Base-by-base conservation (phyloP, 345 rosid genomes). In the Populus pruinosa region DNA sequence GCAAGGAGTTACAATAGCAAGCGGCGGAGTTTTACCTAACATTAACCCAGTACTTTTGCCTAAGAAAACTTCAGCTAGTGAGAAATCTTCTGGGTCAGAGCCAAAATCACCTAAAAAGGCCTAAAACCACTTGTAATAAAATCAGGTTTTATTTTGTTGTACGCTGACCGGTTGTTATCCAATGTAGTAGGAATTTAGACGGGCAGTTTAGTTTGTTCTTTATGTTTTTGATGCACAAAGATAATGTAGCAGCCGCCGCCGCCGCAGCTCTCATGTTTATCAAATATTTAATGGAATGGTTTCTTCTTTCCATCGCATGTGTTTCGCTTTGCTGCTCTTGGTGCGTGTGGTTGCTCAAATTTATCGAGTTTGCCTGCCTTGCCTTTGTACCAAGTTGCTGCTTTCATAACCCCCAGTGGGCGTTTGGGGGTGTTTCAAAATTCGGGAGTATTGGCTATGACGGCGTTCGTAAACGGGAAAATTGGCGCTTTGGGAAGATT, bases 1-100 rank as follows among this genome's bases (percentile, higher is more conserved):
- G 4, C 71, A 70, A 5, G 79, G 79, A 1, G 83, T 80, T 23
- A 80, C 83, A 12, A 80, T 80, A 21, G 76, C 79, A 6, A 71
- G 68, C 17, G 76, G 83, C 0, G 83, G 83, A 0, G 83, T 76
- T 27, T 68, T 80, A 1, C 83, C 79, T 0, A 80, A 80, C 67
- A 80, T 80, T 2, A 80, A 76, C 36, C 79, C 79, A 6, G 50
- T 76, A 41, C 76, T 80, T 18, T 20, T 80, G 75, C 83, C 83
- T 0, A 80, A 80, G 76, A 80, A 76, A 56, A 33, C 53, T 21
- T 38, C 65, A 8, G 11, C 41, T 18, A 7, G 71, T 13, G 81
- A 78, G 14, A 72, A 63, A 23, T 43, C 79, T 50, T 8, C 75
- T 1, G 79, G 56, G 6, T 38, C 74, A 0, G 72, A 76, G 38